Conservation (phyloP, 31 red algal genomes). For the Odonthalia washingtoniensis region DNA sequence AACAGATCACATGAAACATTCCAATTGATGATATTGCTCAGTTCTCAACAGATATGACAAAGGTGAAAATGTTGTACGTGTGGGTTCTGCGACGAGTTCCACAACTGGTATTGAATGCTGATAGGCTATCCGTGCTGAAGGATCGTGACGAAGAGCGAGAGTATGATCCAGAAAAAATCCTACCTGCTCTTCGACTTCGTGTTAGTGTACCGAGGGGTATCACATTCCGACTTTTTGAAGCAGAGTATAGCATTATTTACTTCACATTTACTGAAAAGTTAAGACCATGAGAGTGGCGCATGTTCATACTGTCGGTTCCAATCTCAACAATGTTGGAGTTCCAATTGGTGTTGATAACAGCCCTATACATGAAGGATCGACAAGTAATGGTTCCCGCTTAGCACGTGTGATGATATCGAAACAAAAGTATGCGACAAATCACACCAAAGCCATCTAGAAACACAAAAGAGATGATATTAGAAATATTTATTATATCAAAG, state of each 20-base stretch:
- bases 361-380: no score
- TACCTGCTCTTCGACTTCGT: constrained; percentile 56
- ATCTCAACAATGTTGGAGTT: no score
- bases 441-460: no score
- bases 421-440: no score
- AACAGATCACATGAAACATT: no score
- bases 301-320: no score
- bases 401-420: no score
- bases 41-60: constrained; percentile 36
- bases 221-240: constrained; percentile 58
- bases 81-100: constrained; percentile 49
- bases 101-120: constrained; percentile 54
- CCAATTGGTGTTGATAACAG: no score
- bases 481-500: no score
- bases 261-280: constrained; percentile 84
- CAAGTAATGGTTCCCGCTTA: no score
- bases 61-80: constrained; percentile 43
- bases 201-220: constrained; percentile 41
- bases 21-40: constrained; percentile 30
- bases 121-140: constrained; percentile 56
- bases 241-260: constrained; percentile 76
- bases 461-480: no score
- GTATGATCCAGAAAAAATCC: constrained; percentile 44
- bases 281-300: no score
- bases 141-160: constrained; percentile 54